Conservation (phyloP, 2,329 filamentous ascomycete species). For the Talaromyces piceae region DNA sequence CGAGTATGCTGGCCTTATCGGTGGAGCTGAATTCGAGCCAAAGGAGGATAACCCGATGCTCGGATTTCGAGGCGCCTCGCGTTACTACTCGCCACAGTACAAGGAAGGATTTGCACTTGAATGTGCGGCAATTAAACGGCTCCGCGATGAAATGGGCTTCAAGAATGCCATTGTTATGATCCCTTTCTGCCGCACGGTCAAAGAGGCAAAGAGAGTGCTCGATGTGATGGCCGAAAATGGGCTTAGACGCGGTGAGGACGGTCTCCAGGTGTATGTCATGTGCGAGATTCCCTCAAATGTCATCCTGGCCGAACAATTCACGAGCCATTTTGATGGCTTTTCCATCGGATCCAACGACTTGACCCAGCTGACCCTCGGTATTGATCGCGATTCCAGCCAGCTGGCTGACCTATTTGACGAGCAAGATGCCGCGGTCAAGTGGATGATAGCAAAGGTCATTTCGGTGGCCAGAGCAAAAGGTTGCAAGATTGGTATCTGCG, state of each 20-base stretch:
- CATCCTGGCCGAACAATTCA: slow-evolving; percentile 30
- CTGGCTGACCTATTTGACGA: slow-evolving; percentile 33
- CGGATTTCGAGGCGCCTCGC: slow-evolving; percentile 36
- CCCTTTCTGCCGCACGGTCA: slow-evolving; percentile 31
- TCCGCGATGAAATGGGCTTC: slow-evolving; percentile 33
- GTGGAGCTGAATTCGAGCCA: slow-evolving; percentile 33
- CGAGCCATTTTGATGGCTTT: slow-evolving; percentile 35
- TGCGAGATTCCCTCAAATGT: slow-evolving; percentile 38
- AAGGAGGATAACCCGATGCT: slow-evolving; percentile 37
- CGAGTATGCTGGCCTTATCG: slow-evolving; percentile 34
- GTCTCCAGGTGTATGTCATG: slow-evolving; percentile 36
- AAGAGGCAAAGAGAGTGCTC: slow-evolving; percentile 29
- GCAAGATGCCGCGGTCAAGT: slow-evolving; percentile 34
- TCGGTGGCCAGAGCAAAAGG: slow-evolving; percentile 21
- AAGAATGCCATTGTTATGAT: slow-evolving; percentile 34
- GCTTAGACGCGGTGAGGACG: slow-evolving; percentile 28
- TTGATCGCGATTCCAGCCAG: slow-evolving; percentile 33
- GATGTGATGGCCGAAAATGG: slow-evolving; percentile 32
- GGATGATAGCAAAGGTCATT: slow-evolving; percentile 32
- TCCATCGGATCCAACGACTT: slow-evolving; percentile 38
- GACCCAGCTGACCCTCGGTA: slow-evolving; percentile 34
- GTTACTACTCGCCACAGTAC: slow-evolving; percentile 36
- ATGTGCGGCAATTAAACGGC: slow-evolving; percentile 31
- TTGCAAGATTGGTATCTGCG: slow-evolving; percentile 34
- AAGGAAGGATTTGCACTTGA: slow-evolving; percentile 34